Base-by-base conservation (phyloP, 257 asterid species). In the Thymus mandschuricus region DNA sequence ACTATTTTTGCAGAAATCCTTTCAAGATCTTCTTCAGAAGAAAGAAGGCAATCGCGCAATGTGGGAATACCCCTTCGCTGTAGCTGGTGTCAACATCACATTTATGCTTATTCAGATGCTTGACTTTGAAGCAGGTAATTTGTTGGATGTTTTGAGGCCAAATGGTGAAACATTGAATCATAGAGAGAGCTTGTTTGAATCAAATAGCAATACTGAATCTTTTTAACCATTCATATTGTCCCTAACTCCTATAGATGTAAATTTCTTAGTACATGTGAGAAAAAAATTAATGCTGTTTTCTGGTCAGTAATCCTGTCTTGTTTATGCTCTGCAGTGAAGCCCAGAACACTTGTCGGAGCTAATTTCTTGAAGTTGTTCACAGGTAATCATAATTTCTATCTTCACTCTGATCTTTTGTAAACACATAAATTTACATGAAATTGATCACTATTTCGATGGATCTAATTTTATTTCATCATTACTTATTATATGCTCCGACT, bases 41-140 rank as follows among this genome's bases (percentile, higher is more conserved):
- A 89, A 85, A 82, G 98, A 95, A 81, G 99, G 99, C 78, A 91
- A 95, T 58, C 80, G 99, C 44, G 96, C 97, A 56, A 44, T 87
- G 80, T 95, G 99, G 99, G 99, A 95, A 75, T 95, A 95, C 79
- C 99, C 99, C 41, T 95, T 95, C 79, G 99, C 99, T 79, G 98
- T 95, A 61, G 99, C 98, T 71, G 99, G 98, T 62, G 99, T 95
- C 74, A 95, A 92, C 83, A 90, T 95, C 84, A 90, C 98, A 52
- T 95, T 92, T 82, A 95, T 95, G 99, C 92, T 95, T 66, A 95
- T 92, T 79, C 99, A 95, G 90, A 95, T 95, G 96, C 98, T 95
- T 75, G 99, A 95, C 81, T 90, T 92, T 73, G 99, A 89, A 88
- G 96, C 99, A 80, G 92, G 99, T 92, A 77, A 56, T 33, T 66